Conservation (phyloP, 495 filamentous ascomycete species). For the Podospora didyma region DNA sequence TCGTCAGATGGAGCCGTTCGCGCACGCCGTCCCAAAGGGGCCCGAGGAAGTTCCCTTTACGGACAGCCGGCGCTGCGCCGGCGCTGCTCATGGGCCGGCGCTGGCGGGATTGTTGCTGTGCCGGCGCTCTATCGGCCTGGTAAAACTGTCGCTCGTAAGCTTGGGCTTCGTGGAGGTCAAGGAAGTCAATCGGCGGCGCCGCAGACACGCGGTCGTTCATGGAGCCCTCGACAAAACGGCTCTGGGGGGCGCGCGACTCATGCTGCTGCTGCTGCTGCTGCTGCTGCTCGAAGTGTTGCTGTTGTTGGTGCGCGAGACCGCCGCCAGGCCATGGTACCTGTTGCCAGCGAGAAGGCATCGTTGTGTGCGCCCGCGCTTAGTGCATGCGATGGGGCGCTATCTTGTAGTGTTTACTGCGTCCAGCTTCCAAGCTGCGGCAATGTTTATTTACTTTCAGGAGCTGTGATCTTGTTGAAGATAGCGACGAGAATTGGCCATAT, state of each 20-base stretch:
- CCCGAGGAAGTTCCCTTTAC: conserved; percentile 21
- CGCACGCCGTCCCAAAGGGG: conserved; percentile 31
- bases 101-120: background rate
- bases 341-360: background rate
- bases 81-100: conserved; percentile 12
- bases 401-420: no score
- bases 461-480: no score
- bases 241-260: conserved; percentile 7
- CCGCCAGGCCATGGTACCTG: background rate
- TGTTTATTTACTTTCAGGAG: no score
- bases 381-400: no score
- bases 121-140: background rate
- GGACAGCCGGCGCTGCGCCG: background rate
- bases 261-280: background rate
- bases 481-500: no score
- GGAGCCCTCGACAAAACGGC: conserved; percentile 64
- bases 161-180: conserved; percentile 44
- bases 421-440: no score
- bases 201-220: conserved; percentile 74
- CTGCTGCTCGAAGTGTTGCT: background rate
- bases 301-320: background rate
- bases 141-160: conserved; percentile 36
- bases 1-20: conserved; percentile 24
- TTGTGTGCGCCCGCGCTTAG: background rate
- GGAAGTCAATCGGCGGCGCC: conserved; percentile 60